Base-by-base conservation (phyloP, 2,329 filamentous ascomycete species). In the Juglanconis juglandina region DNA sequence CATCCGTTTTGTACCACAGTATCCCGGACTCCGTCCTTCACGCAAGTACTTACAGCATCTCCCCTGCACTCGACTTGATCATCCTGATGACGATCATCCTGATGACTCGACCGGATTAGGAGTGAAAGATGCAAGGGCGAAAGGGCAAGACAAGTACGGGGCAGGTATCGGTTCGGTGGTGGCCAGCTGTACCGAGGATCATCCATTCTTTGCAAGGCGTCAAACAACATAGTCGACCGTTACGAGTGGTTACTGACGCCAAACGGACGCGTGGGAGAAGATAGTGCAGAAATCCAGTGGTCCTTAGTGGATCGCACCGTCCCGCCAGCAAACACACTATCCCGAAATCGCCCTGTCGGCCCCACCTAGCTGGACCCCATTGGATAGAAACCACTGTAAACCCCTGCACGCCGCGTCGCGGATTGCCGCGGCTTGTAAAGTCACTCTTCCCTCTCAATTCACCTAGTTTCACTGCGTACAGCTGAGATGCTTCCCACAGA, bases 321-420 rank as follows among this genome's bases (percentile, higher is more conserved):
- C 44, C 57, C 50, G 35, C 51, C 24, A 17, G 11, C 50, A 41
- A 53, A 48, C 44, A 48, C 48, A 52, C 49, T 14, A 35, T 7
- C 4, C 35, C 46, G 14, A 32, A 42, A n/a, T 30, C 39, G 13
- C 37, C 52, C n/a, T 13, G 3, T 34, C 24, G 39, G 17, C 34
- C 8, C 13, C 34, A 24, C 42, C 42, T 42, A 48, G 13, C 5
- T 17, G 9, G 24, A 3, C 56, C 60, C 59, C 49, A 70, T 70
- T 70, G 68, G 69, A 5, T 17, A 34, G 24, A 53, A 63, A 34
- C 41, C 67, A 69, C 67, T 70, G 68, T 61, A 66, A 30, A 61
- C 63, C 67, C 67, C 67, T 69, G 67, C 55, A 17, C 48, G 57
- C 55, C 68, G 66, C 66, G 67, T 66, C 65, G 63, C 61, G 62